Evolutionary conservation across 2,329 filamentous ascomycete species (phyloP), one percentile per base, ranked within the genome.

Genomic region (Orbilia quercus): DNA sequence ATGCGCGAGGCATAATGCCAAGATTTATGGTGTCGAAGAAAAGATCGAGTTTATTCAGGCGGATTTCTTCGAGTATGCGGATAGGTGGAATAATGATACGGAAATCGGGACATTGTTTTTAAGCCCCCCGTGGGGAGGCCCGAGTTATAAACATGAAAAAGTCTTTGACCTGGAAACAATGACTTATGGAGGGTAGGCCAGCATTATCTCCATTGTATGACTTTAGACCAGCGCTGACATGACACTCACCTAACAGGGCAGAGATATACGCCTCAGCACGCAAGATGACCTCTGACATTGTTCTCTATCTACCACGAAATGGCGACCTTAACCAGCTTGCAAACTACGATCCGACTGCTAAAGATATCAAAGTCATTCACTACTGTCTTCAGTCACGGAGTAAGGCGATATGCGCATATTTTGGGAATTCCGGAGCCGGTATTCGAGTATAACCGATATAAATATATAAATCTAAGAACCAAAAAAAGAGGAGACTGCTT

Each of bases 1-100:
- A 48, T 99, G 96, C 81, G 95, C 92, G 23, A 93, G 96, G 82
- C 89, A 96, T 80, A 99, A 99, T 80, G 92, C 95, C 6, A 84
- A 87, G 62, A 83, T 98, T 48, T 96, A 97, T 79, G 93, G 90
- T 2, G 90, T 96, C 0, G 82, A 83, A 1, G 86, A 89, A 53
- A 88, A 87, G 78, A 94, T 99, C 77, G 90, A 88, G 62, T 99
- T 92, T 90, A 85, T 97, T 38, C 84, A 90, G 62, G 93, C 90
- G 2, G 93, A 98, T 81, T 95, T 90, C 79, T 96, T 99, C 78
- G 85, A 91, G 36, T 87, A 88, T 51, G 51, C 71, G 2, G 75
- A 78, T 18, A 54, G 79, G 80, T 76, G 82, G 81, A 36, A 81
- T 84, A 58, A 82, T 87, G 44, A 82, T 82, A 75, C 81, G 80